phyloP scores from a whole-genome alignment of 805 yeast species.

The Cyberlindnera amylophila region DNA sequence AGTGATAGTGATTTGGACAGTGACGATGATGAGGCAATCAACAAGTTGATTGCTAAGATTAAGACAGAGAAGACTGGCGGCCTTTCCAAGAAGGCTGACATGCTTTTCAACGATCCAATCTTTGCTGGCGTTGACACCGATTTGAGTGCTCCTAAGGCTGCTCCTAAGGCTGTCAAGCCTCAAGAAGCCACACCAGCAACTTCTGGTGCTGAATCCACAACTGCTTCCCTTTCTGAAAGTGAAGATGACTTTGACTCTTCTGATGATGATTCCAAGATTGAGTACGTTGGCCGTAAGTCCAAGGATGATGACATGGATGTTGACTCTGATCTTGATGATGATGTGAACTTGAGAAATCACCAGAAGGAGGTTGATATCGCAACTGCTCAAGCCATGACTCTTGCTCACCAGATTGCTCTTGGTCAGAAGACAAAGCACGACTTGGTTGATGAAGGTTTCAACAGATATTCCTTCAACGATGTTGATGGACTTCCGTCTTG shows the following conservation, averaged over 20 bases:
- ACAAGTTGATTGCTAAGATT: constrained; percentile 51
- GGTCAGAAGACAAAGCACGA: constrained; percentile 85
- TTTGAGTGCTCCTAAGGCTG: constrained; percentile 8
- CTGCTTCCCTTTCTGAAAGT: constrained; percentile 25
- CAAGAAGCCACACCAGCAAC: constrained; percentile 10
- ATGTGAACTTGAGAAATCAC: constrained; percentile 45
- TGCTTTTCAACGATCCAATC: constrained; percentile 50
- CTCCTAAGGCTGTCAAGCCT: constrained; percentile 3
- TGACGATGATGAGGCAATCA: constrained; percentile 72
- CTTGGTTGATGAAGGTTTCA: constrained; percentile 87
- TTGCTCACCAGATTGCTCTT: constrained; percentile 92
- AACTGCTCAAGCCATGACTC: constrained; percentile 95
- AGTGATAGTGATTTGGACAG: constrained; percentile 38
- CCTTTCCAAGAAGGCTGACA: constrained; percentile 39
- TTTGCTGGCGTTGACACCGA: constrained; percentile 46
- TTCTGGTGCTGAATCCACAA: constrained; percentile 17
- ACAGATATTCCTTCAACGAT: constrained; percentile 89
- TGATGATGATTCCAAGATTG: constrained; percentile 36
- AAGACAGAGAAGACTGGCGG: constrained; percentile 41
- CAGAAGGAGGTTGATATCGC: constrained; percentile 73
- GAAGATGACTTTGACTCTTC: constrained; percentile 21
- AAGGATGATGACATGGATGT: constrained; percentile 30
- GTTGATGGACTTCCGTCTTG: constrained; percentile 91
- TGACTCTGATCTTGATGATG: constrained; percentile 50
- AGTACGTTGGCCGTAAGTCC: constrained; percentile 41